A percentile compares a stretch with the other conserved stretches of the same genome.
These are phyloP conservation scores for Zygoascus hellenicus DNA, from an alignment of 1,139 yeast genomes.

Conservation along the genomic window DNA sequence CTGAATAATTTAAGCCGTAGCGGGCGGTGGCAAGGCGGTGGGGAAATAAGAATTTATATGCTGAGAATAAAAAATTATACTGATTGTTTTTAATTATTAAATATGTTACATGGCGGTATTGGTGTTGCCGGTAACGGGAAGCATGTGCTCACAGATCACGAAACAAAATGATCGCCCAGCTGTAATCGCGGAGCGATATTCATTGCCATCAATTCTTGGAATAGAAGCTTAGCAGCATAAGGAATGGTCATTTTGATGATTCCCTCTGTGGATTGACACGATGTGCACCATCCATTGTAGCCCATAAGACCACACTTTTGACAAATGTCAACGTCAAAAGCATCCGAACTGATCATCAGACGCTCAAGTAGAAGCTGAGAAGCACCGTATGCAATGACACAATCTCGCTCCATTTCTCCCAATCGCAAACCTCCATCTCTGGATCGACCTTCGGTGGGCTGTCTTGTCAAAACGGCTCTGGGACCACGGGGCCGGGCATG, in stretches of 20 bases:
- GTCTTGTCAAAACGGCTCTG: slow-evolving; percentile 94
- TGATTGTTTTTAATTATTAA: too few relatives aligned
- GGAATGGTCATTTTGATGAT: slow-evolving; percentile 95
- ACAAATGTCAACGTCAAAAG: slow-evolving; percentile 94
- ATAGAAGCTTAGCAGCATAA: slow-evolving; percentile 90
- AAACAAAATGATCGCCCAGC: slow-evolving; percentile 64
- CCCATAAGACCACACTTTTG: slow-evolving; percentile 98
- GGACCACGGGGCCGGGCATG: slow-evolving; percentile 99
- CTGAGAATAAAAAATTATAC: too few relatives aligned
- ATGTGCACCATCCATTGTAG: slow-evolving; percentile 93
- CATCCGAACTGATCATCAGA: slow-evolving; percentile 94
- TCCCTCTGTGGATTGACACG: slow-evolving; percentile 82
- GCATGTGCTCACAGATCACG: too few relatives aligned
- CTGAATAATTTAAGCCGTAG: too few relatives aligned
- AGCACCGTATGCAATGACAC: slow-evolving; percentile 99
- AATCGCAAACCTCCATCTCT: slow-evolving; percentile 98
- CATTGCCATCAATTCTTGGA: slow-evolving; percentile 96
- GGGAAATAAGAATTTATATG: too few relatives aligned
- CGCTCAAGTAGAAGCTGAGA: slow-evolving; percentile 90
- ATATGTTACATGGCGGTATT: too few relatives aligned
- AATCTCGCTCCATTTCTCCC: slow-evolving; percentile 99
- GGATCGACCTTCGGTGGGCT: slow-evolving; percentile 98
- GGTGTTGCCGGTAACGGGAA: too few relatives aligned
- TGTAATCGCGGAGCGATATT: slow-evolving; percentile 94
- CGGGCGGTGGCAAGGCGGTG: too few relatives aligned